Conservation (phyloP, 2,329 filamentous ascomycete genomes). For the Trichoderma hamatum region DNA sequence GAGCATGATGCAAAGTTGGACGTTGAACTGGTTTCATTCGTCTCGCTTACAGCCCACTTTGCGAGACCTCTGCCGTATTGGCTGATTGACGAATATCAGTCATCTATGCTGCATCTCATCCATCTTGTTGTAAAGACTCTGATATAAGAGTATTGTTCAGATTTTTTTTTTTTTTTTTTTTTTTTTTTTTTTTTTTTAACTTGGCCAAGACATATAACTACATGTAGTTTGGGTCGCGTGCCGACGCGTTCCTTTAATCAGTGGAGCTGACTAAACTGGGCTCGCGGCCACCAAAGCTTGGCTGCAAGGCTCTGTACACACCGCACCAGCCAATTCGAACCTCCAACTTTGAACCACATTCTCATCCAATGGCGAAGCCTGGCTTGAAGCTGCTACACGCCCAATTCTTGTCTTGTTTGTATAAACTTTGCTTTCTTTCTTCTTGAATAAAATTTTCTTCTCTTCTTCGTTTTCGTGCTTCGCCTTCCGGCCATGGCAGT, state of each 20-base stretch:
- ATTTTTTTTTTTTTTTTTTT: too few relatives aligned
- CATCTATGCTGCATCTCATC: background rate
- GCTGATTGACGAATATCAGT: too few relatives aligned
- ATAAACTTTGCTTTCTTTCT: background rate
- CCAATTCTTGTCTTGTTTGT: background rate
- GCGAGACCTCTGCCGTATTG: background rate
- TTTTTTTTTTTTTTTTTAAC: too few relatives aligned
- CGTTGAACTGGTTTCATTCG: background rate
- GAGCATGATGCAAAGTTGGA: background rate
- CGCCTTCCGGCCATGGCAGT: conserved; percentile 41
- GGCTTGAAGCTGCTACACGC: background rate
- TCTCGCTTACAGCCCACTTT: background rate
- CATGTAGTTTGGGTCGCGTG: background rate
- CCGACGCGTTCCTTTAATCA: background rate
- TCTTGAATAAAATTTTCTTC: background rate
- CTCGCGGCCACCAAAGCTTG: background rate
- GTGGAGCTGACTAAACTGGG: conserved; percentile 12
- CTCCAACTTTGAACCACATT: background rate
- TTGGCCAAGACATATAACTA: too few relatives aligned
- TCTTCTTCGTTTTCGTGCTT: background rate
- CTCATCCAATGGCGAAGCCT: background rate
- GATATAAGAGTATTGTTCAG: too few relatives aligned
- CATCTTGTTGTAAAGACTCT: background rate
- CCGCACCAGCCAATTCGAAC: background rate
- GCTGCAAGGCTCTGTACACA: background rate